Evolutionary conservation across 225 moss, liverwort and hornwort species (phyloP).

Genomic region (Asterella californica): DNA sequence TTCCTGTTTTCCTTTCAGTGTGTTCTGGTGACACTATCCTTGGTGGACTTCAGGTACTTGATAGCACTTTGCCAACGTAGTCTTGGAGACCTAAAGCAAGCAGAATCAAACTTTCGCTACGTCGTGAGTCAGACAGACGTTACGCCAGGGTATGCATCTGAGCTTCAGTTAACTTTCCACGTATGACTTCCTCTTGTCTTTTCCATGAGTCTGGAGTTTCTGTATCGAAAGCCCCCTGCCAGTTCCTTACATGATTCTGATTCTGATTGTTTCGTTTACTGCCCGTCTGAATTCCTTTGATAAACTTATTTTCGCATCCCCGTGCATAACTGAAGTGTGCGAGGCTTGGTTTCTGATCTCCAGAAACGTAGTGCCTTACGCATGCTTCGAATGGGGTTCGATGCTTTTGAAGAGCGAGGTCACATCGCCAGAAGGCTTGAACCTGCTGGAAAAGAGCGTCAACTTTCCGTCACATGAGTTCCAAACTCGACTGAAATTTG

Average conservation of each 20-base stretch:
- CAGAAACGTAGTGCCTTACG: conserved; percentile 76
- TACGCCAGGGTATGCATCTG: conserved; percentile 39
- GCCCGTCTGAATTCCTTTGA: not conserved
- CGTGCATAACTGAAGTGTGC: not conserved
- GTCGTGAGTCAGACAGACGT: conserved; percentile 60
- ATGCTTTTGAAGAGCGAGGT: conserved; percentile 57
- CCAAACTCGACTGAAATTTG: conserved; percentile 83
- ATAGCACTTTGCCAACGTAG: conserved; percentile 75
- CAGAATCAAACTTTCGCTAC: conserved; percentile 69
- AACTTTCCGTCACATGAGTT: conserved; percentile 78
- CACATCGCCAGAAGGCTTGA: conserved; percentile 65
- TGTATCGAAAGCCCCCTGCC: not conserved
- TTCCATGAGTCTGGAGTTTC: not conserved
- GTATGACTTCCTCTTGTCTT: not conserved
- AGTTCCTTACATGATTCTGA: not conserved
- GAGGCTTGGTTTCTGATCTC: not conserved
- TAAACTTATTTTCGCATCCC: not conserved
- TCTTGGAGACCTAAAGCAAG: conserved; percentile 61
- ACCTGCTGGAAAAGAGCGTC: conserved; percentile 66
- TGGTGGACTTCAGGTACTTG: conserved; percentile 49
- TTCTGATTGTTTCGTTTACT: not conserved
- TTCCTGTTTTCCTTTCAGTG: not conserved
- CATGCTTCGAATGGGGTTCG: conserved; percentile 86
- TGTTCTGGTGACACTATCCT: not conserved
- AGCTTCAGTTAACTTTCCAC: not conserved